These are phyloP conservation scores for Aurifilum marmelostoma DNA, from an alignment of 2,329 filamentous ascomycete species.

Conservation along the genomic window DNA sequence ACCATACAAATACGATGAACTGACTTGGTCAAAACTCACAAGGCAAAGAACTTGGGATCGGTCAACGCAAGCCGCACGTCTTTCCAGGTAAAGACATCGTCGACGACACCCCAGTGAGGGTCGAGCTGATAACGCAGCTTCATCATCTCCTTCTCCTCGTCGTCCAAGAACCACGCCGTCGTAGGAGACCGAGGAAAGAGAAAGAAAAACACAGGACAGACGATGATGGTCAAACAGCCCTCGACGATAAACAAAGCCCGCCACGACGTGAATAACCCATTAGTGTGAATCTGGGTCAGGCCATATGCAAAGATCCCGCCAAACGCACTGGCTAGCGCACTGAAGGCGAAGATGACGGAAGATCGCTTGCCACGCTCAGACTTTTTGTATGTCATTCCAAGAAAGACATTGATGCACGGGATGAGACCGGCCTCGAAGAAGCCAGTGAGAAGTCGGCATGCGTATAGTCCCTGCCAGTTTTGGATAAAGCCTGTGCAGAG, in stretches of 20 bases:
- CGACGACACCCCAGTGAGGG: slow-evolving; percentile 34
- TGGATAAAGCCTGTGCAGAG: slow-evolving; percentile 38
- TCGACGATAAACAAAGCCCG: slow-evolving; percentile 46
- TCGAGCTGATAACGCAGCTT: slow-evolving; percentile 34
- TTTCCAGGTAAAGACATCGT: slow-evolving; percentile 35
- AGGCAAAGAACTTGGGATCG: slow-evolving; percentile 40
- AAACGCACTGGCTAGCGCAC: slow-evolving; percentile 45
- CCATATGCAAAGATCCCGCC: slow-evolving; percentile 48
- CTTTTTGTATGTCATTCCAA: slow-evolving; percentile 43
- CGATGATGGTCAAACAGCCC: slow-evolving; percentile 42
- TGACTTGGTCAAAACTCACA: slow-evolving; percentile 40
- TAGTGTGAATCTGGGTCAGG: slow-evolving; percentile 41
- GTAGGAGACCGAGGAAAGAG: slow-evolving; percentile 36
- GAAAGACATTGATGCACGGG: slow-evolving; percentile 43
- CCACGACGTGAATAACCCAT: slow-evolving; percentile 43
- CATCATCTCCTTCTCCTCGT: slow-evolving; percentile 35
- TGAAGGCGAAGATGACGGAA: slow-evolving; percentile 45
- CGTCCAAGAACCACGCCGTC: slow-evolving; percentile 37
- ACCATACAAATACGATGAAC: slow-evolving; percentile 22
- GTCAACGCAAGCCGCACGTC: slow-evolving; percentile 32
- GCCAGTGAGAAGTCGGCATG: slow-evolving; percentile 32
- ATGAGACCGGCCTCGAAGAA: slow-evolving; percentile 42
- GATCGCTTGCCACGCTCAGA: slow-evolving; percentile 35
- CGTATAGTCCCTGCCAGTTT: slow-evolving; percentile 35
- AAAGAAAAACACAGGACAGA: slow-evolving; percentile 38